A percentile compares a stretch with the other conserved stretches of the same genome.
Evolutionary conservation across 805 yeast species (phyloP).

Genomic region (Saturnispora hagleri): DNA sequence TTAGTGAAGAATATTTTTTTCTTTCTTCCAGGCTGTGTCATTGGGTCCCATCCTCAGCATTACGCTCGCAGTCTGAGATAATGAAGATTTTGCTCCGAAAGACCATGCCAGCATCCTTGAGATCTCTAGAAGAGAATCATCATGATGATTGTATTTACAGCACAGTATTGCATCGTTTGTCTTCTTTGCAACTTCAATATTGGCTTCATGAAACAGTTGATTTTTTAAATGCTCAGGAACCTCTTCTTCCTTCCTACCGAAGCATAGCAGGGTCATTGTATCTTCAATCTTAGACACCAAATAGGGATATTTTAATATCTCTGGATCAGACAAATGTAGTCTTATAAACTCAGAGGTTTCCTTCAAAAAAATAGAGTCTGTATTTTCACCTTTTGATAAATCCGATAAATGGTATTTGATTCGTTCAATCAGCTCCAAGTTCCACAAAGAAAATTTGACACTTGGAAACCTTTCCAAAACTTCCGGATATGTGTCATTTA

Average conservation of each 20-base stretch:
- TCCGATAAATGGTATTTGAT: background rate
- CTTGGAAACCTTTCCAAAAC: background rate
- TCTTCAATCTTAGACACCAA: slow-evolving; percentile 2
- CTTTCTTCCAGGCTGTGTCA: background rate
- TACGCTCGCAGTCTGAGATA: background rate
- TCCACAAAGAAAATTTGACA: background rate
- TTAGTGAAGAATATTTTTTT: background rate
- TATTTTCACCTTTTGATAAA: background rate
- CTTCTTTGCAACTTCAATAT: background rate
- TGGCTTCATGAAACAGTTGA: background rate
- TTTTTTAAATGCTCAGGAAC: slow-evolving; percentile 4
- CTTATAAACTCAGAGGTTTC: background rate
- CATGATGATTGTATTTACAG: background rate
- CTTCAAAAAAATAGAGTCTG: background rate
- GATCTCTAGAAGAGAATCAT: background rate
- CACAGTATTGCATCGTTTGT: slow-evolving; percentile 2
- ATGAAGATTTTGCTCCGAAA: background rate
- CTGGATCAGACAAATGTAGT: background rate
- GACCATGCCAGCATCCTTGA: slow-evolving; percentile 3
- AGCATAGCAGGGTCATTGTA: slow-evolving; percentile 4
- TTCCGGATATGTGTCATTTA: background rate
- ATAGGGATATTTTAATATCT: background rate
- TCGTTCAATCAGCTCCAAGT: slow-evolving; percentile 3
- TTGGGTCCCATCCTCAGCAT: background rate
- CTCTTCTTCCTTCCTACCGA: slow-evolving; percentile 5